These are phyloP conservation scores for Hortaea werneckii DNA, from an alignment of 2,329 filamentous ascomycete species.

Conservation along the genomic window DNA sequence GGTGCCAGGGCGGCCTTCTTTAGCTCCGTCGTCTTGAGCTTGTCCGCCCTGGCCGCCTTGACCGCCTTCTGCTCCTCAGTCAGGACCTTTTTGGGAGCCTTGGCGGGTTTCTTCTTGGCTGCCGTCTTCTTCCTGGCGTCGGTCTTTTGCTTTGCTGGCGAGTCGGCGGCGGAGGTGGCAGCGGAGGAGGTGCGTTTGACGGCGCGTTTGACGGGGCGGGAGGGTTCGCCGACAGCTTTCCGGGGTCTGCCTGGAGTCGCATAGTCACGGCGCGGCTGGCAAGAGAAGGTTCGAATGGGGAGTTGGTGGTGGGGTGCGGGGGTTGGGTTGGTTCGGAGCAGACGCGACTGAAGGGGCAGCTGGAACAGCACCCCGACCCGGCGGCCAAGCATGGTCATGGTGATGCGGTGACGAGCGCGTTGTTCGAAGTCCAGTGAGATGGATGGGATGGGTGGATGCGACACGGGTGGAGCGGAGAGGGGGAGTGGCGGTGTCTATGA, in stretches of 20 bases:
- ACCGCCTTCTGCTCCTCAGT: constrained; percentile 13
- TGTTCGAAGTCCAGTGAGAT: no score
- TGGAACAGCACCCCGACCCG: constrained; percentile 12
- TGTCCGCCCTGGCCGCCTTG: constrained; percentile 7
- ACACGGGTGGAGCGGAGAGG: no score
- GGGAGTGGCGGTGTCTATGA: no score
- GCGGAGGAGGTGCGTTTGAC: constrained; percentile 17
- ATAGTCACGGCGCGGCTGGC: constrained; percentile 12
- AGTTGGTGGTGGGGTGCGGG: constrained; percentile 5
- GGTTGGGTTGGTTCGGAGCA: constrained; percentile 5
- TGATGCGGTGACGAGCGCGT: no score
- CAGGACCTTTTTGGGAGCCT: constrained; percentile 5
- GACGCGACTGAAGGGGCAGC: constrained; percentile 13
- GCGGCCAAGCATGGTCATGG: constrained; percentile 12
- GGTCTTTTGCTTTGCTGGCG: constrained; percentile 14
- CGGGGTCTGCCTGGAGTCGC: constrained; percentile 23
- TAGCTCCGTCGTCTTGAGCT: constrained; percentile 16
- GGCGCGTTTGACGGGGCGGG: constrained; percentile 20
- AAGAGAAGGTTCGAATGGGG: constrained; percentile 4
- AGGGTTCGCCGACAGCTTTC: constrained; percentile 23
- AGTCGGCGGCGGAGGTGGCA: constrained; percentile 7
- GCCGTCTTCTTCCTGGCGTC: constrained; percentile 15
- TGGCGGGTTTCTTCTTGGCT: constrained; percentile 10
- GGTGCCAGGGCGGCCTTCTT: constrained; percentile 29
- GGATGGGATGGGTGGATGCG: no score